phyloP scores from a whole-genome alignment of 2,329 filamentous ascomycete genomes.

The Colletotrichum lini region DNA sequence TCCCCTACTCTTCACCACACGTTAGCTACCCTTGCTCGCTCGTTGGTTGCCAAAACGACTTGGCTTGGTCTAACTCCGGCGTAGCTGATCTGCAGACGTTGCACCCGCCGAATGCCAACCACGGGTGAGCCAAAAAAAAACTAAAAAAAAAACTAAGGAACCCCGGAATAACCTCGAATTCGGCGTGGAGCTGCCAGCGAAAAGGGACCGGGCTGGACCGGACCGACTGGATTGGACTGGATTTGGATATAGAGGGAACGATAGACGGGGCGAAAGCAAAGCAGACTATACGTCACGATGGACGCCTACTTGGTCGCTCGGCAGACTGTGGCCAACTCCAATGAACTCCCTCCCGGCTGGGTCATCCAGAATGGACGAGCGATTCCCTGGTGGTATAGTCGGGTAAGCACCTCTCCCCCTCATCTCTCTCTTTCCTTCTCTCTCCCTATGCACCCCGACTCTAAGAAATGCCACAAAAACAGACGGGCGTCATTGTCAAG shows the following conservation, averaged over 20 bases:
- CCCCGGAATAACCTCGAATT: not conserved
- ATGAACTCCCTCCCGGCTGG: conserved; percentile 46
- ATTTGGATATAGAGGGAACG: not conserved
- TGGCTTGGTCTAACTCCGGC: conserved; percentile 8
- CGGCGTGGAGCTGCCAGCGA: not conserved
- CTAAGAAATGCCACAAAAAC: conserved; percentile 27
- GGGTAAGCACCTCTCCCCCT: conserved; percentile 33
- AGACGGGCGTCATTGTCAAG: conserved; percentile 78
- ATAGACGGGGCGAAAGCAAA: not conserved
- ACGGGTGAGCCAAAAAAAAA: not conserved
- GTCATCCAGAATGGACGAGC: conserved; percentile 46
- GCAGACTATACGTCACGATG: conserved; percentile 5
- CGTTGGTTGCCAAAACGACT: not conserved
- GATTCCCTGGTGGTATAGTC: conserved; percentile 49
- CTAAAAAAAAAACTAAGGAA: not conserved
- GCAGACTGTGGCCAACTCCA: conserved; percentile 33
- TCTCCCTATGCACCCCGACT: not conserved
- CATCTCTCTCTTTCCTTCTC: not conserved
- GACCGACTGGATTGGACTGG: not conserved
- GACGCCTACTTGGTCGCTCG: conserved; percentile 34
- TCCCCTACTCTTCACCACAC: not conserved
- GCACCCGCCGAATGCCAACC: not conserved
- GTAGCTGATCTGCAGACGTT: conserved; percentile 37
- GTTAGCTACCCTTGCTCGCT: conserved; percentile 15
- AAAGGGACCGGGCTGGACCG: not conserved